Conservation (phyloP, 2,329 filamentous ascomycete species). For the Epichloe brachyelytri region DNA sequence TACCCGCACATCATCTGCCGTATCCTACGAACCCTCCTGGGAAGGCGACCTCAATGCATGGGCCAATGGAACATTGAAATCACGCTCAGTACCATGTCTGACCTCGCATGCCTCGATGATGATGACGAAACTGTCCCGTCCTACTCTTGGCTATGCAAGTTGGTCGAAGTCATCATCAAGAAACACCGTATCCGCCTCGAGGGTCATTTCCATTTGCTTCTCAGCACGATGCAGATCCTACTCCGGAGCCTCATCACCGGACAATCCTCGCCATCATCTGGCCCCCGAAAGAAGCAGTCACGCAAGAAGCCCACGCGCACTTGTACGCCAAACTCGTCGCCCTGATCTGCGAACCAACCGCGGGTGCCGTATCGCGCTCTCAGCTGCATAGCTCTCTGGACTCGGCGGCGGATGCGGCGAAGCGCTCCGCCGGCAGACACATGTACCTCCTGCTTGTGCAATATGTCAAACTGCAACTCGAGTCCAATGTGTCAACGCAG, state of each 20-base stretch:
- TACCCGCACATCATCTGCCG: conserved; percentile 28
- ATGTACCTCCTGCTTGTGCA: conserved; percentile 48
- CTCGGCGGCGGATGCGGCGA: conserved; percentile 47
- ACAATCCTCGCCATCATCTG: conserved; percentile 9
- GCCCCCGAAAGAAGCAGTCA: conserved; percentile 8
- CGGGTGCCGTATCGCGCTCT: conserved; percentile 37
- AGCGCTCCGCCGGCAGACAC: conserved; percentile 46
- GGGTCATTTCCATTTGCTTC: conserved; percentile 47
- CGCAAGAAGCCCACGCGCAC: conserved; percentile 33
- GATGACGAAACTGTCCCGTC: conserved; percentile 19
- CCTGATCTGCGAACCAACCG: conserved; percentile 45
- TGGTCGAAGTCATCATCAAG: conserved; percentile 43
- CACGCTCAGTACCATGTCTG: conserved; percentile 33
- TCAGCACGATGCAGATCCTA: conserved; percentile 41
- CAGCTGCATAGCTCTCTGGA: conserved; percentile 35
- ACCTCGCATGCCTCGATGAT: conserved; percentile 17
- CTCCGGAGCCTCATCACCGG: conserved; percentile 35
- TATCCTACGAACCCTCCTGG: conserved; percentile 32
- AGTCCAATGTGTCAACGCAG: conserved; percentile 34
- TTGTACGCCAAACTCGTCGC: conserved; percentile 43
- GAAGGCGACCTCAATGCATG: conserved; percentile 36
- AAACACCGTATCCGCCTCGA: conserved; percentile 48
- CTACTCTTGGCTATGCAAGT: conserved; percentile 36
- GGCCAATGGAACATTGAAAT: conserved; percentile 46
- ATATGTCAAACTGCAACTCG: conserved; percentile 49